Evolutionary conservation across 192 early-diverging fungal genomes (phyloP).

Genomic region (Backusella liffmaniae): DNA sequence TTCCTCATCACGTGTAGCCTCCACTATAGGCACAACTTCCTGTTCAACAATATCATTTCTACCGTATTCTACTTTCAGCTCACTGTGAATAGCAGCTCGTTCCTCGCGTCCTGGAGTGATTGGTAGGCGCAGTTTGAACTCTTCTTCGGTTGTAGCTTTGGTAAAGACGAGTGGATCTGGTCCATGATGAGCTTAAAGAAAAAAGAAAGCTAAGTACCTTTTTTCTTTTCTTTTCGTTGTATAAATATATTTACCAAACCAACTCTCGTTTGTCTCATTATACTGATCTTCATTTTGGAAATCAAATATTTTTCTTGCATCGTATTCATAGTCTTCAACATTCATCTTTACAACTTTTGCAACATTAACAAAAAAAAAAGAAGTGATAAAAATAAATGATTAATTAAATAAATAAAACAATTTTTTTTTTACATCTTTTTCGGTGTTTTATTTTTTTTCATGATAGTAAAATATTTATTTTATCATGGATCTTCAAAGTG

Average conservation of each 20-base stretch:
- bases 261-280: background rate
- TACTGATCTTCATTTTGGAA: no score
- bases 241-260: background rate
- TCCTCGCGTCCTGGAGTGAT: background rate
- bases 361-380: no score
- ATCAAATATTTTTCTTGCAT: no score
- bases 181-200: background rate
- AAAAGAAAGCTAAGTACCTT: background rate
- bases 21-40: background rate
- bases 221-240: background rate
- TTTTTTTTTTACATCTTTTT: background rate
- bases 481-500: conserved; percentile 91
- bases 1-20: background rate
- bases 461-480: conserved; percentile 65
- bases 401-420: background rate
- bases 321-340: no score
- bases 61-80: background rate
- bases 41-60: background rate
- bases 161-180: background rate
- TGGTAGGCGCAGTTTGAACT: background rate
- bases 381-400: no score
- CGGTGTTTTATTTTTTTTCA: conserved; percentile 17
- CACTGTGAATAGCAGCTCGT: background rate
- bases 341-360: no score
- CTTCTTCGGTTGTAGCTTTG: background rate